Conservation (phyloP, 192 early-diverging fungal genomes). For the Gigaspora rosea region DNA sequence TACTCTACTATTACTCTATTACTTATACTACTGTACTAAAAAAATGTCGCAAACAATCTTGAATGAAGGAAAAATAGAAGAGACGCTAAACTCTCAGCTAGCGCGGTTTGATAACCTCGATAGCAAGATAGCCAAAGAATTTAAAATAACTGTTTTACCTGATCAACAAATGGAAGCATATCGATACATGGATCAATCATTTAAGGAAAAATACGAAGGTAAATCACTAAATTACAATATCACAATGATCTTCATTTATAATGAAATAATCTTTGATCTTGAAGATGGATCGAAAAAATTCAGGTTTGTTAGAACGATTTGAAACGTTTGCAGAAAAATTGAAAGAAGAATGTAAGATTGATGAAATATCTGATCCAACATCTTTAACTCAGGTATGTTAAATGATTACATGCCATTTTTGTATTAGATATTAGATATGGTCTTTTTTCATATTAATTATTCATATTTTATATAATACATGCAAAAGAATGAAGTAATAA, state of each 20-base stretch:
- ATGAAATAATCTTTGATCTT: neutral
- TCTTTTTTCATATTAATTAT: conserved; percentile 1
- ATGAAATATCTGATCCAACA: neutral
- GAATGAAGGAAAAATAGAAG: conserved; percentile 10
- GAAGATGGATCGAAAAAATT: neutral
- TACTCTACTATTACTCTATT: no score
- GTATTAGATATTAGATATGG: conserved; percentile 16
- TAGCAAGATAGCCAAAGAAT: neutral
- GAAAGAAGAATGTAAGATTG: neutral
- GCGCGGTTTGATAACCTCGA: neutral
- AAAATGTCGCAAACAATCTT: no score
- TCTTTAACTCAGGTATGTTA: neutral
- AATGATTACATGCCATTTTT: neutral
- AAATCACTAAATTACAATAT: neutral
- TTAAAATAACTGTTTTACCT: neutral
- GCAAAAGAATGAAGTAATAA: conserved; percentile 60
- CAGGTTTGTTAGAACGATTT: neutral
- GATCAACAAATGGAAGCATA: conserved; percentile 54
- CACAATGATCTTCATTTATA: neutral
- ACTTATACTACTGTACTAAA: no score
- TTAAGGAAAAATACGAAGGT: conserved; percentile 58
- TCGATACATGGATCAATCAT: conserved; percentile 74
- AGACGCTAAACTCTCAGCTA: neutral
- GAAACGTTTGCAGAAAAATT: neutral
- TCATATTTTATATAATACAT: conserved; percentile 44